A percentile compares a stretch with the other conserved stretches of the same genome.
Evolutionary conservation across 2,329 filamentous ascomycete genomes (phyloP).

Genomic region (Pseudogymnoascus sp.): DNA sequence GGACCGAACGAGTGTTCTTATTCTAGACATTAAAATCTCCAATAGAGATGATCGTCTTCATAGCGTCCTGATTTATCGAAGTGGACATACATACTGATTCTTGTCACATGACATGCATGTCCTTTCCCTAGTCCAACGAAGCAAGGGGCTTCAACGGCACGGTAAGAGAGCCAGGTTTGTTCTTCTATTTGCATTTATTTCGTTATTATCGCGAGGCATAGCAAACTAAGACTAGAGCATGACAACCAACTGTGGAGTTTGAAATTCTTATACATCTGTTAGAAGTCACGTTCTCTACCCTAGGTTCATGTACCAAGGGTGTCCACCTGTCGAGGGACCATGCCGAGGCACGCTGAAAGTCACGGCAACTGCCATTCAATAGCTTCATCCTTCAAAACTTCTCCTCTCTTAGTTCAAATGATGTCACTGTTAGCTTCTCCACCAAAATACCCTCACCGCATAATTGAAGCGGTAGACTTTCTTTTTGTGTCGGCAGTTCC

Average conservation of each 20-base stretch:
- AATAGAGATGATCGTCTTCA: neutral
- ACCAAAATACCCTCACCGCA: neutral
- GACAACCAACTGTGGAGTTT: neutral
- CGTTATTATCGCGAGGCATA: neutral
- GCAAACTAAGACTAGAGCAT: neutral
- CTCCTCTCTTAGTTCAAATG: neutral
- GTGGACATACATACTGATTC: neutral
- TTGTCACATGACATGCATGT: neutral
- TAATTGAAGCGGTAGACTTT: neutral
- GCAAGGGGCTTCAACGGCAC: neutral
- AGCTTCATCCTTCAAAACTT: neutral
- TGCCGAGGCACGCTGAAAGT: neutral
- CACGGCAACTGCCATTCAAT: neutral
- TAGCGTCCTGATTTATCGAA: neutral
- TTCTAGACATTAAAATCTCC: neutral
- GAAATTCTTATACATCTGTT: neutral
- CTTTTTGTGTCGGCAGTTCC: neutral
- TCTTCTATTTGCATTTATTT: neutral
- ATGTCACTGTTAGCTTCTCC: neutral
- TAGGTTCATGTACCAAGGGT: neutral
- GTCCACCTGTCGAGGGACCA: neutral
- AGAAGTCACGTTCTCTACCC: neutral
- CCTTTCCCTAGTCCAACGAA: neutral
- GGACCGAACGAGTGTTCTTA: neutral
- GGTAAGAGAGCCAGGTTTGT: neutral